These are phyloP conservation scores for Chytriomyces sp. DNA, from an alignment of 192 early-diverging fungal species.

Conservation along the genomic window DNA sequence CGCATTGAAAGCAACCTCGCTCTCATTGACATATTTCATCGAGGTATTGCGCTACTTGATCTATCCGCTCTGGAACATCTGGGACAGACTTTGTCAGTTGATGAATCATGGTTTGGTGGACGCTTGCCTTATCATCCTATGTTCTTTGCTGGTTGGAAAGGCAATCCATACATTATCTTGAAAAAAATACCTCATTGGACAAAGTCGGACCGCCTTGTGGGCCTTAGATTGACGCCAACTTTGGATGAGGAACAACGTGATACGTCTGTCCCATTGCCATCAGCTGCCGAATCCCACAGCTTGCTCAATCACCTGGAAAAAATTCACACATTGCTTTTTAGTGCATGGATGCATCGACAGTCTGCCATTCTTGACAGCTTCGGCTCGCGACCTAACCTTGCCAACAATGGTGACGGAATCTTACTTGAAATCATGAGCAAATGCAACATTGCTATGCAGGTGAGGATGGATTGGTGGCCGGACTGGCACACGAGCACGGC, in stretches of 20 bases:
- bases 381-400: too few relatives aligned
- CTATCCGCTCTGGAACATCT: background rate
- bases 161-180: background rate
- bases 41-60: background rate
- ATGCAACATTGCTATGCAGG: background rate
- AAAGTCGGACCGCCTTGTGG: background rate
- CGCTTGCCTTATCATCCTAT: conserved; percentile 9
- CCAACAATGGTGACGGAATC: background rate
- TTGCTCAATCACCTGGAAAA: background rate
- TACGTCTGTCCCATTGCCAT: background rate
- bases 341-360: background rate
- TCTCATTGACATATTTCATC: background rate
- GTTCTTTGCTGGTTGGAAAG: conserved; percentile 14
- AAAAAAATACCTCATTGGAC: background rate
- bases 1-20: background rate
- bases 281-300: background rate
- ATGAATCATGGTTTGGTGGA: conserved; percentile 8
- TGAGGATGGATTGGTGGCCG: background rate
- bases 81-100: background rate
- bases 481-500: conserved; percentile 1
- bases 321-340: background rate
- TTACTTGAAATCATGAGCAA: background rate
- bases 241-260: background rate
- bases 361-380: too few relatives aligned
- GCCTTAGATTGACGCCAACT: background rate